Evolutionary conservation across 768 basidiomycete genomes (phyloP), one percentile per base, ranked within the genome.

Genomic region (Lactarius indigo): DNA sequence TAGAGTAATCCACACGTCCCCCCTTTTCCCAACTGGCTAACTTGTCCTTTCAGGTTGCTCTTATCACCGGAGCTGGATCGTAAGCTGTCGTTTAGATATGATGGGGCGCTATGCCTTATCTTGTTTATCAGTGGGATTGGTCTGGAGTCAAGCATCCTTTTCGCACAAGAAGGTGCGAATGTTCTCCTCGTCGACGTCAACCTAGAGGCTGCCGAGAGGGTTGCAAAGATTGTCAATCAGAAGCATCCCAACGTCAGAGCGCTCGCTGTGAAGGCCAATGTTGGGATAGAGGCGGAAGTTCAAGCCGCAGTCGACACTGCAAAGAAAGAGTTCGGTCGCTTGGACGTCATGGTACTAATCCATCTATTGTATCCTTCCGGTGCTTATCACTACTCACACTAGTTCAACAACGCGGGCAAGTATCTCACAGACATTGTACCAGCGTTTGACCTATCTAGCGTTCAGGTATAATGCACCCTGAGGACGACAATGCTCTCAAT

Each of bases 391-490:
- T 23, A 30, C n/a, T 42, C 31, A 20, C 41, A 28, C 33, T 67
- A 96, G 94, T 97, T 96, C 77, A 97, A 97, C 76, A 97, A 97
- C 73, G 94, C 92, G 55, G 92, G 91, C 86, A 68, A 69, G 80
- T 72, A 59, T 59, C 54, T 31, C 28, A 33, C 42, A n/a, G 18
- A 18, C 30, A 47, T 26, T 33, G 41, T 10, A 28, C 33, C 1
- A 8, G 30, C 54, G 31, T 15, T 52, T 55, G 56, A 55, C 33
- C 8, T 10, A 42, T 68, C 63, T 59, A 54, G 23, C 52, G 18
- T 65, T 44, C 69, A 87, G 96, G 96, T n/a, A 96, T 99, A 74
- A 99, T 99, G 97, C 97, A 98, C 75, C 88, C 94, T 20, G 86
- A 82, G 12, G 96, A 99, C 72, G 96, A 97, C 74, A 89, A 94